Evolutionary conservation across 2,329 filamentous ascomycete species (phyloP), one percentile per base, ranked within the genome.

Genomic region (Phaeoacremonium minimum): DNA sequence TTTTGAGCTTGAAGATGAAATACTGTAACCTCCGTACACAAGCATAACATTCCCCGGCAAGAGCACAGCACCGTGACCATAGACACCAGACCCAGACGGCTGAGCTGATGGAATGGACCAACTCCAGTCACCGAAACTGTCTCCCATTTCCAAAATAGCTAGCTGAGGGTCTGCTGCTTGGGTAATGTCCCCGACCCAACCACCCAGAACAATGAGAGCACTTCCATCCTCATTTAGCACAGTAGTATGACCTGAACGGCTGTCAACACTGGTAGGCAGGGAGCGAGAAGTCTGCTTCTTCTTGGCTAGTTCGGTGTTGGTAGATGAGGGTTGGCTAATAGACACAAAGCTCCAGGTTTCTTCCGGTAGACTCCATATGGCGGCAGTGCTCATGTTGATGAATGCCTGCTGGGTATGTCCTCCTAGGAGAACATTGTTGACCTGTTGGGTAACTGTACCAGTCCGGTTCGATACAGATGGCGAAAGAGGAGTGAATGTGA

Each of bases 301-400:
- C 13, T 73, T 55, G 2, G 74, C 65, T 5, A 86, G 66, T 48
- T 85, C 80, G 0, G 75, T 75, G 36, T 66, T 16, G 2, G 40
- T 41, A 8, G 43, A 18, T 18, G 13, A 50, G 3, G 70, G 64
- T 4, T 66, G 60, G 12, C 73, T 64, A n/a, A 90, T 77, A 2
- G 73, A 69, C 17, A 94, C 67, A 56, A 91, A 96, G 18, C 79
- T 83, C 91, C 91, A 97, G 36, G 77, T 83, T 52, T 89, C 81
- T 51, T 94, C 85, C 0, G 91, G 91, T 6, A 96, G 67, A 36
- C 81, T 90, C 71, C 90, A 95, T 2, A 96, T 67, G 0, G 89
- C 91, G 2, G 91, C 78, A 30, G 88, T 87, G 38, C 87, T 94
- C 84, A 95, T 96, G 57, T 96, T 95, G 63, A 96, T 83, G 55